These are phyloP conservation scores for Nymphaea thermarum DNA, from an alignment of 164 flowering plant genomes.

Conservation along the genomic window DNA sequence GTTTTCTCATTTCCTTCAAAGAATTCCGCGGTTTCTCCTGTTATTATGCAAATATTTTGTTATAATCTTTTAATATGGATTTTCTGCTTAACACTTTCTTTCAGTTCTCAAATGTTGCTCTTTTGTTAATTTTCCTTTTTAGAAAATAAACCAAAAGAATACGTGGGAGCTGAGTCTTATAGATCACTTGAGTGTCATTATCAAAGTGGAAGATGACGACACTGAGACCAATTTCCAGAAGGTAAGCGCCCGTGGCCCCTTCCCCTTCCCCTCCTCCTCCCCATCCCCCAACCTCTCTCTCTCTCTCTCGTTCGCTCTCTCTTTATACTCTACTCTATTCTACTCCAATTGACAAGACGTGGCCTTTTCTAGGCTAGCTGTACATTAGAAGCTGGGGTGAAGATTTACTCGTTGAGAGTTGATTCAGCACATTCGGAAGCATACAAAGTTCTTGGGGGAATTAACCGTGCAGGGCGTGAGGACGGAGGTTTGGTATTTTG, in stretches of 20 bases:
- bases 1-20: background rate
- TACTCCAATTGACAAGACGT: background rate
- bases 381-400: slow-evolving; percentile 95
- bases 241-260: slow-evolving; percentile 22
- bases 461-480: slow-evolving; percentile 80
- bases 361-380: slow-evolving; percentile 72
- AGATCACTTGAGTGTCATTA: slow-evolving; percentile 75
- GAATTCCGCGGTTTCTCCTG: background rate
- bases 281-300: background rate
- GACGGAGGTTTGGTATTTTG: slow-evolving; percentile 38
- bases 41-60: too few relatives aligned
- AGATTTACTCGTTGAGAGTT: slow-evolving; percentile 84
- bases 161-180: slow-evolving; percentile 91
- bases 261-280: background rate
- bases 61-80: too few relatives aligned
- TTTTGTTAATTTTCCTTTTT: slow-evolving; percentile 7
- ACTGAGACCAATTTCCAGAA: slow-evolving; percentile 86
- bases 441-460: slow-evolving; percentile 96
- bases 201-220: slow-evolving; percentile 72
- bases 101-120: background rate
- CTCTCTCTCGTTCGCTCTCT: background rate
- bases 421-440: slow-evolving; percentile 96
- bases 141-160: slow-evolving; percentile 97
- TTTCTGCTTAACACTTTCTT: too few relatives aligned
- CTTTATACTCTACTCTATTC: background rate